Conservation (phyloP, 306 rosid species). For the Echinosophora koreensis region DNA sequence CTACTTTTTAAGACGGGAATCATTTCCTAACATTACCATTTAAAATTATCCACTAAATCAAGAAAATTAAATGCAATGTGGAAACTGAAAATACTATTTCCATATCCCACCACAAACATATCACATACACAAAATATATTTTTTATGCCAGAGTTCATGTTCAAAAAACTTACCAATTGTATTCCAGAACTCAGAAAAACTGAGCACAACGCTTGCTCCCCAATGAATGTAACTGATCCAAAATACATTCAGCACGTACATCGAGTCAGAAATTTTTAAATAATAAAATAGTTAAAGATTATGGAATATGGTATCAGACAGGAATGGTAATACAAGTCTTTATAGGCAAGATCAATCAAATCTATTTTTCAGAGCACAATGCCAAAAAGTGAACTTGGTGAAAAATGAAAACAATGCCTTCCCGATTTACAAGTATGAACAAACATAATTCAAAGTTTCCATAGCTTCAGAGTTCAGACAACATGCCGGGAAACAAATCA, state of each 20-base stretch:
- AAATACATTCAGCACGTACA: slow-evolving; percentile 35
- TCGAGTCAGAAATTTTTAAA: slow-evolving; percentile 36
- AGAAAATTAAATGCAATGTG: slow-evolving; percentile 21
- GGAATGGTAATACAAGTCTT: slow-evolving; percentile 20
- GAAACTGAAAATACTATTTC: slow-evolving; percentile 5
- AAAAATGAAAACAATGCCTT: slow-evolving; percentile 22
- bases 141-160: slow-evolving; percentile 1
- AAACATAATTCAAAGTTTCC: not conserved
- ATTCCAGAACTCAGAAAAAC: slow-evolving; percentile 76
- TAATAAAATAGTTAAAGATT: not conserved
- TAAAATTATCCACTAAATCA: slow-evolving; percentile 35
- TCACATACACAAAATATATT: slow-evolving; percentile 21
- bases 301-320: slow-evolving; percentile 9
- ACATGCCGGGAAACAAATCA: slow-evolving; percentile 29
- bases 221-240: slow-evolving; percentile 75
- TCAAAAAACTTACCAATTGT: slow-evolving; percentile 66
- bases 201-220: slow-evolving; percentile 78
- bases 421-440: slow-evolving; percentile 27
- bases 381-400: slow-evolving; percentile 12
- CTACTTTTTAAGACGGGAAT: not conserved
- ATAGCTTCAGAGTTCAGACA: slow-evolving; percentile 30
- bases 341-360: slow-evolving; percentile 25
- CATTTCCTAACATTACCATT: slow-evolving; percentile 9
- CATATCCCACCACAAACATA: slow-evolving; percentile 13
- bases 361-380: slow-evolving; percentile 16